These are phyloP conservation scores for Metschnikowia aberdeeniae DNA, from an alignment of 805 yeast genomes.

Conservation along the genomic window DNA sequence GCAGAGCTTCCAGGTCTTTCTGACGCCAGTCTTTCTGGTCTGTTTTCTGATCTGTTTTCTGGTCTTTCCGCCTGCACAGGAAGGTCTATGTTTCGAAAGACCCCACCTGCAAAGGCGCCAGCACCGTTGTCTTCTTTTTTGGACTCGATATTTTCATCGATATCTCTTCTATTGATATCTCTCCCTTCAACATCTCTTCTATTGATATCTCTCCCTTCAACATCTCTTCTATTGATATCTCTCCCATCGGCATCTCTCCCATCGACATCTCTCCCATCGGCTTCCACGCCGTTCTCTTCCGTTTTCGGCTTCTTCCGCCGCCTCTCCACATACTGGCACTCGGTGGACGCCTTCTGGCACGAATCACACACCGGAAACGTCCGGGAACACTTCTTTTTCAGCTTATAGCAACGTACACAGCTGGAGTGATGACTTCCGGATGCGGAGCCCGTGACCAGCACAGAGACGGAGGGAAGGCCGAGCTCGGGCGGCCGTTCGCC, in stretches of 20 bases:
- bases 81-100: conserved; percentile 16
- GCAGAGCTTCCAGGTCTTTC: too few species aligned
- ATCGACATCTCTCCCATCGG: background rate
- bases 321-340: conserved; percentile 36
- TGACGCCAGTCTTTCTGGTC: too few species aligned
- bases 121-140: background rate
- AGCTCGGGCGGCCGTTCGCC: background rate
- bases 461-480: conserved; percentile 7
- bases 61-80: conserved; percentile 1
- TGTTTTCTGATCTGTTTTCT: background rate
- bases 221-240: too few species aligned
- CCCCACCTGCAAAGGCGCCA: conserved; percentile 1
- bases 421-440: conserved; percentile 25
- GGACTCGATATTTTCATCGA: too few species aligned
- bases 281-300: background rate
- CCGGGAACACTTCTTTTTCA: conserved; percentile 41
- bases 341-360: conserved; percentile 32
- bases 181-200: too few species aligned
- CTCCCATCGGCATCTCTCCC: background rate
- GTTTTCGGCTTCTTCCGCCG: conserved; percentile 20
- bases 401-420: conserved; percentile 38
- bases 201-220: background rate
- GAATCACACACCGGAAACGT: conserved; percentile 35
- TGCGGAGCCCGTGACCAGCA: conserved; percentile 19
- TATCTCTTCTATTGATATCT: too few species aligned